phyloP scores from a whole-genome alignment of 495 filamentous ascomycete species.

The Penicillium nucicola region DNA sequence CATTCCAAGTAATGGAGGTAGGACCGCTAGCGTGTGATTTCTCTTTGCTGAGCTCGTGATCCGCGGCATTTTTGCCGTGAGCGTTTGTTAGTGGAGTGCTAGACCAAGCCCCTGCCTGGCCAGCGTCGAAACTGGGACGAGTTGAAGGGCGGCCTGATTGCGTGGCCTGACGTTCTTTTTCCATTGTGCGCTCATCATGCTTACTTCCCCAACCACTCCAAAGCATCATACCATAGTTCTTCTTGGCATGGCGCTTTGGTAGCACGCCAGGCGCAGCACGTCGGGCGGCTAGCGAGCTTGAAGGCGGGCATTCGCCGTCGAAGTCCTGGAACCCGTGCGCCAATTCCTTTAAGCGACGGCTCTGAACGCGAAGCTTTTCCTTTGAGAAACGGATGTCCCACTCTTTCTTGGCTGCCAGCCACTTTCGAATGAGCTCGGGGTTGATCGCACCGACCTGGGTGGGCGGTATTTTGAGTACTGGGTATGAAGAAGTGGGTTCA shows the following conservation, averaged over 20 bases:
- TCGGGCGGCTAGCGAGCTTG: slow-evolving; percentile 75
- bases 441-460: slow-evolving; percentile 76
- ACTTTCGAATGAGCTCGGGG: slow-evolving; percentile 72
- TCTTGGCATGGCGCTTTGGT: slow-evolving; percentile 46
- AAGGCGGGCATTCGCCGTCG: slow-evolving; percentile 73
- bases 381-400: slow-evolving; percentile 70
- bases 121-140: slow-evolving; percentile 32
- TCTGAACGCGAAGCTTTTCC: slow-evolving; percentile 65
- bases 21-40: slow-evolving; percentile 2
- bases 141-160: slow-evolving; percentile 21
- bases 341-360: slow-evolving; percentile 66
- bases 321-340: slow-evolving; percentile 65
- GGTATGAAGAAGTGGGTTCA: slow-evolving; percentile 56
- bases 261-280: slow-evolving; percentile 50
- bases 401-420: slow-evolving; percentile 66
- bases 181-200: slow-evolving; percentile 73
- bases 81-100: slow-evolving; percentile 16
- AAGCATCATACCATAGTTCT: slow-evolving; percentile 71
- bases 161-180: slow-evolving; percentile 40
- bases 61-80: background rate
- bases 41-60: background rate
- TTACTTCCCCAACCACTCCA: slow-evolving; percentile 86
- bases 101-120: slow-evolving; percentile 32
- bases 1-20: slow-evolving; percentile 12
- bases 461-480: slow-evolving; percentile 56